phyloP scores from a whole-genome alignment of 2,329 filamentous ascomycete genomes.

The Albophoma yamanashiensis region DNA sequence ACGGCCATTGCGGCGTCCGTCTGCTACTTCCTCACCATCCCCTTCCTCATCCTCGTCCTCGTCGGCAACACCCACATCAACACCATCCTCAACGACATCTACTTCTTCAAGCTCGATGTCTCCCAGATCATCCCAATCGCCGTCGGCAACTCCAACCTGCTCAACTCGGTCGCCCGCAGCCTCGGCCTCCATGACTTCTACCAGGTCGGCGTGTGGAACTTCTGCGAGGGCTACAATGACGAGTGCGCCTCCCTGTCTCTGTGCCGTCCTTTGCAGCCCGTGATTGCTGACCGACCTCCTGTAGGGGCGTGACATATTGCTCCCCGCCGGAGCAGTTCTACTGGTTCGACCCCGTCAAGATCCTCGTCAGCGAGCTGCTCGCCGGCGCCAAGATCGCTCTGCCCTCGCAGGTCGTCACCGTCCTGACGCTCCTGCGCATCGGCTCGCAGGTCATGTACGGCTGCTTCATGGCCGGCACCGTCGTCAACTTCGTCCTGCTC shows the following conservation, averaged over 20 bases:
- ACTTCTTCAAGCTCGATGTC: conserved; percentile 77
- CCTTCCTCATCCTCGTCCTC: conserved; percentile 71
- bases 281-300: neutral
- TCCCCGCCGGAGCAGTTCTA: conserved; percentile 60
- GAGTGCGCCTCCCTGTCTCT: conserved; percentile 28
- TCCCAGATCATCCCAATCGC: conserved; percentile 68
- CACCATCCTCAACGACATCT: conserved; percentile 56
- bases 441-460: conserved; percentile 83
- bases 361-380: conserved; percentile 70
- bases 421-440: conserved; percentile 62
- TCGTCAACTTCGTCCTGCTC: conserved; percentile 63
- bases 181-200: conserved; percentile 92
- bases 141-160: conserved; percentile 60
- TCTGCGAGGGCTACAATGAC: conserved; percentile 74
- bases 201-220: conserved; percentile 84
- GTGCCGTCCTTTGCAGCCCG: neutral
- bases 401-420: conserved; percentile 60
- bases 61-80: conserved; percentile 62
- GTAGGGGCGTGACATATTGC: conserved; percentile 64
- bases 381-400: conserved; percentile 74
- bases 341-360: conserved; percentile 85
- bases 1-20: conserved; percentile 56
- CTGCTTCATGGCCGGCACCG: conserved; percentile 64
- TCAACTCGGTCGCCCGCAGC: conserved; percentile 80
- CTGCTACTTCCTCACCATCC: conserved; percentile 61